These are phyloP conservation scores for Stemphylium beticola DNA, from an alignment of 2,329 filamentous ascomycete genomes.

Conservation along the genomic window DNA sequence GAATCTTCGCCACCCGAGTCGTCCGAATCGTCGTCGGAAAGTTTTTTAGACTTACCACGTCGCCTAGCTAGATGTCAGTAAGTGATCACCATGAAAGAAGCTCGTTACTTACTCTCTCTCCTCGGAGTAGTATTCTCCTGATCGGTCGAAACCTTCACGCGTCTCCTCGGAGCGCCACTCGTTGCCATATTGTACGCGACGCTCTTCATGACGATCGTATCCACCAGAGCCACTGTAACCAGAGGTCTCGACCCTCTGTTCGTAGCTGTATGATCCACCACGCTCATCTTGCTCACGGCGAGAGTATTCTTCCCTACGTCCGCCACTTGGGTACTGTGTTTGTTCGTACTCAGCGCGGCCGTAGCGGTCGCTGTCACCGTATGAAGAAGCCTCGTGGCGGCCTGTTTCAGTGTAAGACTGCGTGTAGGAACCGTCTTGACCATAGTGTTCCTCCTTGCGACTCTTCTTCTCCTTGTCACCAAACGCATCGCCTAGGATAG, in stretches of 20 bases:
- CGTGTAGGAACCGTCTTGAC: slow-evolving; percentile 66
- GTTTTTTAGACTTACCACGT: slow-evolving; percentile 49
- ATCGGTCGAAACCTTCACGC: slow-evolving; percentile 44
- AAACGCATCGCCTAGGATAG: slow-evolving; percentile 69
- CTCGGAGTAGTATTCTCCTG: slow-evolving; percentile 51
- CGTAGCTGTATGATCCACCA: slow-evolving; percentile 60
- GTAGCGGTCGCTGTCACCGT: slow-evolving; percentile 57
- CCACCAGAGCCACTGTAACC: slow-evolving; percentile 57
- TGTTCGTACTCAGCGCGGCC: slow-evolving; percentile 66
- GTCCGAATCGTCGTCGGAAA: slow-evolving; percentile 45
- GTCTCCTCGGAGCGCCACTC: slow-evolving; percentile 48
- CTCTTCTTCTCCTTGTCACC: slow-evolving; percentile 60
- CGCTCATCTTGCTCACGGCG: slow-evolving; percentile 63
- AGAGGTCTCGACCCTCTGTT: slow-evolving; percentile 64
- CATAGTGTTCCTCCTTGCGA: slow-evolving; percentile 60
- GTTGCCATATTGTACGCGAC: slow-evolving; percentile 55
- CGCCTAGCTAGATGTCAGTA: slow-evolving; percentile 33
- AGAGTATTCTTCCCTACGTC: slow-evolving; percentile 64
- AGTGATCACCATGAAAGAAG: background rate
- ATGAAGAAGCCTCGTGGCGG: slow-evolving; percentile 50
- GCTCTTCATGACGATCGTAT: slow-evolving; percentile 66
- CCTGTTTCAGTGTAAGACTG: slow-evolving; percentile 68
- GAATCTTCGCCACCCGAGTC: slow-evolving; percentile 39
- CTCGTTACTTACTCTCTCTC: slow-evolving; percentile 47
- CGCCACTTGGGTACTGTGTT: slow-evolving; percentile 65